phyloP scores from a whole-genome alignment of 1,139 yeast genomes.

The Suhomyces maxii region DNA sequence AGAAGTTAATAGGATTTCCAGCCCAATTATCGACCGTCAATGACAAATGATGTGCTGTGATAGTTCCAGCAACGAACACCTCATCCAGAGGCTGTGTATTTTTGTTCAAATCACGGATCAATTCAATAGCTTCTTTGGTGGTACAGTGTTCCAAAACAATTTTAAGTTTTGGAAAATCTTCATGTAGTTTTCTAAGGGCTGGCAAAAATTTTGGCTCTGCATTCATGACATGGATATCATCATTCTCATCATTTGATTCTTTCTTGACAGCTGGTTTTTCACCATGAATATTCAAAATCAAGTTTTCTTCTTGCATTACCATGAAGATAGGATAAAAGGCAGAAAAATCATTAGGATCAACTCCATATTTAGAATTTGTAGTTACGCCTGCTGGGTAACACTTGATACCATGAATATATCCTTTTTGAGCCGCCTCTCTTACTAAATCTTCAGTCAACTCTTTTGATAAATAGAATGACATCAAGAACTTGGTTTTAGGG shows the following conservation, averaged over 20 bases:
- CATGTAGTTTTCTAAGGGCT: constrained; percentile 76
- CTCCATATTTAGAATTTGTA: constrained; percentile 91
- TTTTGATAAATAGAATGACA: constrained; percentile 82
- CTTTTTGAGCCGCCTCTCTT: constrained; percentile 69
- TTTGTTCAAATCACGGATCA: constrained; percentile 68
- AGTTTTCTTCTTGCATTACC: constrained; percentile 75
- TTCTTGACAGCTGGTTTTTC: constrained; percentile 71
- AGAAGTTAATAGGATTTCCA: constrained; percentile 89
- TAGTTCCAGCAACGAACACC: constrained; percentile 79
- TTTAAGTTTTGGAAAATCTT: constrained; percentile 80
- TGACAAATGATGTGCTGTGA: constrained; percentile 92
- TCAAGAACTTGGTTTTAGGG: constrained; percentile 82
- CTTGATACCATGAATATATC: constrained; percentile 80
- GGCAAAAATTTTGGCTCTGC: constrained; percentile 95
- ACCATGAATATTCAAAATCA: constrained; percentile 89
- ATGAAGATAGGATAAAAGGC: constrained; percentile 85
- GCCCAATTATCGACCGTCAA: constrained; percentile 95
- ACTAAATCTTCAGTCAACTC: constrained; percentile 84
- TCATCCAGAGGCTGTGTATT: constrained; percentile 42
- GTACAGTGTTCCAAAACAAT: constrained; percentile 96
- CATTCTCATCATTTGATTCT: constrained; percentile 38
- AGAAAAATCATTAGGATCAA: constrained; percentile 86
- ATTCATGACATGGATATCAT: constrained; percentile 77
- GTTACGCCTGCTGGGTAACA: constrained; percentile 99
- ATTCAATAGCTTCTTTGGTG: constrained; percentile 80